Conservation (phyloP, 495 filamentous ascomycete genomes). For the Aspergillus conjunctus region DNA sequence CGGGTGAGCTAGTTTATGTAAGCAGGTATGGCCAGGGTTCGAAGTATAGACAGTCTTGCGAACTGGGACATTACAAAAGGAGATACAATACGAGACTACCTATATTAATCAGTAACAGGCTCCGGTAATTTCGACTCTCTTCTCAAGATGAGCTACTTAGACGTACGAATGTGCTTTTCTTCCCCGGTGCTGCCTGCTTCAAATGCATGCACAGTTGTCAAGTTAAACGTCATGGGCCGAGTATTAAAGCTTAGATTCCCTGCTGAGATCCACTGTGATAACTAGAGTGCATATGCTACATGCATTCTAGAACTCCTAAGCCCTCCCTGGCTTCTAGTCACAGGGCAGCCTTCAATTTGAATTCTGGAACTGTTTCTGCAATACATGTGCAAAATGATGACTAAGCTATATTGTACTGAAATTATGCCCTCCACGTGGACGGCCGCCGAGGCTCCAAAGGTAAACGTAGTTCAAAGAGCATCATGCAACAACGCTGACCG, state of each 20-base stretch:
- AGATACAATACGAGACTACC: too few species aligned
- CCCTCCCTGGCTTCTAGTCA: neutral
- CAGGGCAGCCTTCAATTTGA: neutral
- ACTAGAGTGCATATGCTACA: neutral
- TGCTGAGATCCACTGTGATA: neutral
- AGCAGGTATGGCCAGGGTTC: neutral
- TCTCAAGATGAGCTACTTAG: too few species aligned
- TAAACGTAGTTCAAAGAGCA: constrained; percentile 5
- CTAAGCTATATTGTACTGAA: constrained; percentile 12
- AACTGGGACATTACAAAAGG: too few species aligned
- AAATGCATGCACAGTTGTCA: neutral
- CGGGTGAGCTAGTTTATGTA: constrained; percentile 11
- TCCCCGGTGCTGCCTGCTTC: too few species aligned
- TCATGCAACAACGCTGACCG: constrained; percentile 17
- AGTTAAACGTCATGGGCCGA: neutral
- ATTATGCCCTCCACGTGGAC: constrained; percentile 20
- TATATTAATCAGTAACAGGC: too few species aligned
- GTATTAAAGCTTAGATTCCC: neutral
- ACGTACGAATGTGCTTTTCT: too few species aligned
- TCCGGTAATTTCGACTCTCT: too few species aligned
- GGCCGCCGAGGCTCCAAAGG: neutral
- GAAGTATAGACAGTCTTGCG: too few species aligned
- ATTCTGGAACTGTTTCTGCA: neutral
- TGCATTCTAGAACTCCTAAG: too few species aligned
- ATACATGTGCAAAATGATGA: constrained; percentile 10